Evolutionary conservation across 441 rosid species (phyloP).

Genomic region (Adansonia grandidieri): DNA sequence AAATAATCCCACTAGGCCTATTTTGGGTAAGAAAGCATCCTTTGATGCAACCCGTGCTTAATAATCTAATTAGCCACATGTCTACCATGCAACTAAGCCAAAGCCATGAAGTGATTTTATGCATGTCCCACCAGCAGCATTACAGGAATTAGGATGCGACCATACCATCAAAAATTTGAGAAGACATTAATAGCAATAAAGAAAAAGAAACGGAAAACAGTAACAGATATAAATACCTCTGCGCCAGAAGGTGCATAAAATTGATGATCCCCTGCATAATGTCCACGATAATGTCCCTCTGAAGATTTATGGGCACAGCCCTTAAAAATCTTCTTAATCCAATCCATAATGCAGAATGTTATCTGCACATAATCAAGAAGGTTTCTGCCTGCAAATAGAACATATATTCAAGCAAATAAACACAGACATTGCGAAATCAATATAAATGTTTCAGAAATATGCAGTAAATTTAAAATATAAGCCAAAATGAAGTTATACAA

Average conservation of each 20-base stretch:
- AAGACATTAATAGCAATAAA: neutral
- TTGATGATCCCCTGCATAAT: constrained; percentile 46
- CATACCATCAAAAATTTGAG: neutral
- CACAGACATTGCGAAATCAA: neutral
- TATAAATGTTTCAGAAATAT: neutral
- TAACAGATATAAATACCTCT: constrained; percentile 48
- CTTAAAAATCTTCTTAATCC: constrained; percentile 87
- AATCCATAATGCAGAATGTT: constrained; percentile 59
- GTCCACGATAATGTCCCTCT: constrained; percentile 54
- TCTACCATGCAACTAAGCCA: neutral
- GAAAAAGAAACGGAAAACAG: constrained; percentile 27
- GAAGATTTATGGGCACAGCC: constrained; percentile 63
- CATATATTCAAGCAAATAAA: constrained; percentile 21
- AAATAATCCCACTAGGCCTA: neutral
- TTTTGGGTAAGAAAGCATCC: neutral
- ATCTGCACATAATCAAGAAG: constrained; percentile 53
- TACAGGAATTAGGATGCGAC: neutral
- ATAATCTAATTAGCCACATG: neutral
- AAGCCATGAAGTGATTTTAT: neutral
- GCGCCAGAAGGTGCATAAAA: constrained; percentile 61
- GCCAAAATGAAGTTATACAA: neutral
- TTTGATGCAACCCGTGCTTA: neutral
- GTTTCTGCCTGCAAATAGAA: constrained; percentile 45
- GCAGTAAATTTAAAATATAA: neutral
- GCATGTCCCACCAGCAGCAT: neutral